Base-by-base conservation (phyloP, 306 rosid genomes). In the Elaeagnus macrophylla region DNA sequence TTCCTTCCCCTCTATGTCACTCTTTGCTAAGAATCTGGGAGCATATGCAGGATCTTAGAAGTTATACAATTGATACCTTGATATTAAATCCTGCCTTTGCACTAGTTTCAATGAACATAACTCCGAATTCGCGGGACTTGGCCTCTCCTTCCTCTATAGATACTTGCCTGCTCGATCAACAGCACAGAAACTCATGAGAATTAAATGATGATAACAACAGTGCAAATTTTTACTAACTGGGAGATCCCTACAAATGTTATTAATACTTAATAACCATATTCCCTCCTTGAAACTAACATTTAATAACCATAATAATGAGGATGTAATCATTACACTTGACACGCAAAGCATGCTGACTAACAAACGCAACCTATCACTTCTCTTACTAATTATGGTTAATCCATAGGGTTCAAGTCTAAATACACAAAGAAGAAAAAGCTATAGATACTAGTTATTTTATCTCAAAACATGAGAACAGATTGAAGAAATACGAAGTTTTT, bases 61-160 rank as follows among this genome's bases (percentile, higher is more conserved):
- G 53, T 46, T 52, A 39, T 32, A 39, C n/a, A 39, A 7, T 25
- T 68, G 53, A 68, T 67, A 91, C 97, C 97, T 91, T 91, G 85
- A 91, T 84, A 65, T 90, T 90, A 78, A 90, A 84, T 72, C 97
- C 97, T 67, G 95, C 95, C 76, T 86, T 91, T 48, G 97, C 97
- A 66, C 97, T 91, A 57, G 97, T 91, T 79, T 91, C 97, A 61
- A 91, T 82, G 48, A 91, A 91, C 81, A 91, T 83, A 70, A 91
- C 80, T 64, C 89, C 93, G 14, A 71, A 80, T 61, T 91, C 97
- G 9, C 84, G 88, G 59, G 97, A 76, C 75, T 86, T 91, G 71
- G 89, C 75, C 53, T 91, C 97, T 59, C 97, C 97, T 65, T 91
- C 97, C 56, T 91, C 97, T 50, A 84, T 78, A 37, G 96, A 91